Percentiles rank a stretch among this genome's conserved stretches.
These are phyloP conservation scores for Balamuthia mandrillaris DNA, from an alignment of 208 protist species.

Conservation along the genomic window DNA sequence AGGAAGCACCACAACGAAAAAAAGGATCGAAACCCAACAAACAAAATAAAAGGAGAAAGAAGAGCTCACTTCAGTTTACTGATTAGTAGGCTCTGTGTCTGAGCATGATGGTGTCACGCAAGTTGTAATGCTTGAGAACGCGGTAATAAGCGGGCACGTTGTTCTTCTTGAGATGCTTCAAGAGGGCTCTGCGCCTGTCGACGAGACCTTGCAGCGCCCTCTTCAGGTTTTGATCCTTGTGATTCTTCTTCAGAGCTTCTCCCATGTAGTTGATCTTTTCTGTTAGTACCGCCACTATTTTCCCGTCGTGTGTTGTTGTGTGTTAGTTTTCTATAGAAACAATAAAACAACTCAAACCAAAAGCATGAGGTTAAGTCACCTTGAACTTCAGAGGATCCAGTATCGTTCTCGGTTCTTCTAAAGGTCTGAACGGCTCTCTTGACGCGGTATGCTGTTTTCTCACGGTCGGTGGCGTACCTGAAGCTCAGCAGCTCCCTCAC, in stretches of 20 bases:
- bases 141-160: conserved; percentile 18
- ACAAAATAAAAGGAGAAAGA: no score
- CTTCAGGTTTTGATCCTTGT: conserved; percentile 16
- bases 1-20: no score
- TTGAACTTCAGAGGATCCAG: conserved; percentile 36
- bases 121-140: neutral
- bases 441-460: conserved; percentile 5
- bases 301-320: neutral
- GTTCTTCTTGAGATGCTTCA: conserved; percentile 31
- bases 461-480: neutral
- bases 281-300: neutral
- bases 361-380: neutral
- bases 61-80: no score
- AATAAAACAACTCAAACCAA: neutral
- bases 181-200: conserved; percentile 10
- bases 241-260: neutral
- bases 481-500: conserved; percentile 22
- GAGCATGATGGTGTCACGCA: neutral
- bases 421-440: neutral
- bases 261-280: conserved; percentile 22
- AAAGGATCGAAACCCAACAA: no score
- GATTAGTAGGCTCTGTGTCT: no score
- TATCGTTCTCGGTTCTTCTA: neutral
- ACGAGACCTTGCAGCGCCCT: neutral
- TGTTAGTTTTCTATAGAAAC: neutral